Base-by-base conservation (phyloP, 2,329 filamentous ascomycete species). In the Diaporthe ampelina region DNA sequence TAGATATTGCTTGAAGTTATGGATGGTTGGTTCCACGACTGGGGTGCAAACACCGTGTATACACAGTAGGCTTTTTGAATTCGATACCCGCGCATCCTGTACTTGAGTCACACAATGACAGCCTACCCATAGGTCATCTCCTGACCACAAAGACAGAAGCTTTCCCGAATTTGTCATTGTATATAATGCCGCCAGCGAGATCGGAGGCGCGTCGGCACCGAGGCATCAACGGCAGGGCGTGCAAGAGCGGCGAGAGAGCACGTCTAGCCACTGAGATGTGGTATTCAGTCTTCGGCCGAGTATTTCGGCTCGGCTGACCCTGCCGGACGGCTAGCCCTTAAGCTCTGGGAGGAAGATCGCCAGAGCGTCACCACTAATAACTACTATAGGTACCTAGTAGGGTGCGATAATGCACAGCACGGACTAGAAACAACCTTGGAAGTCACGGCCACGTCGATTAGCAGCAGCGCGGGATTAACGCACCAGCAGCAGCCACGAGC, bases 131-230 rank as follows among this genome's bases (percentile, higher is more conserved):
- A 37, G 32, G 32, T 48, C 45, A 48, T 48, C 45, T 10, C 17
- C 43, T 19, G 43, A 21, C 54, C 29, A 63, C 40, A 13, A 11
- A 37, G 13, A 24, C 9, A n/a, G 15, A 17, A 32, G 40, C 10
- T 13, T 17, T 37, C 19, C 45, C 10, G 43, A 8, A 67, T 67
- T 37, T 48, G 61, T 50, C 61, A 50, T 35, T 24, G n/a, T n/a
- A 8, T 7, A 32, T 4, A 40, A 40, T 48, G 10, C 29, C 9
- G 43, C 26, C 29, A 67, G 63, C 63, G 63, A 67, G 45, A 50
- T 67, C 63, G 63, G 63, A 67, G 63, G 45, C 45, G 63, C 21
- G 8, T 67, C 45, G 45, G 63, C 45, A 67, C 29, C 45, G 45
- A 37, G 19, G 63, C 21, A 37, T 67, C 45, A 52, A 15, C n/a